Base-by-base conservation (phyloP, 2,329 filamentous ascomycete genomes). In the Sporothrix globosa region DNA sequence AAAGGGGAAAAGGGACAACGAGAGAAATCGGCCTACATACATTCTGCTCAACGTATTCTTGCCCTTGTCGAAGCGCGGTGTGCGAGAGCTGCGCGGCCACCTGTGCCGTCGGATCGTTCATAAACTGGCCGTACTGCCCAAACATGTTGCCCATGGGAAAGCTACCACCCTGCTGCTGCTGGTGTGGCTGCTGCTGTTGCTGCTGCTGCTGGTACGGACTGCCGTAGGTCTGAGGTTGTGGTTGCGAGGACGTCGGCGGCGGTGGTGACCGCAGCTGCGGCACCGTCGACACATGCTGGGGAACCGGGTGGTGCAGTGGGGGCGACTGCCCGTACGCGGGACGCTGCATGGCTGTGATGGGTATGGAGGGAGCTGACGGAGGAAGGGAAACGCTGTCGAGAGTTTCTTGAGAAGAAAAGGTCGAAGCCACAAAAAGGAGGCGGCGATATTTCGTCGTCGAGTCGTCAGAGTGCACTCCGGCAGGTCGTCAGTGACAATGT, bases 241-340 rank as follows among this genome's bases (percentile, higher is more conserved):
- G 89, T 74, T 89, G 90, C 71, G 86, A 86, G 50, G 89, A 87
- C 67, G 86, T 86, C 50, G 92, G 94, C 73, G 93, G 92, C 71
- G 92, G 95, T 72, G 96, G 96, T 71, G 96, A 98, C 81, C 96
- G 90, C 80, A 99, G 89, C 83, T 98, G 96, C 58, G 96, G 96
- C 66, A 99, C 96, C 71, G 94, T 97, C 78, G 96, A 98, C 77
- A 98, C 95, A 85, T 99, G 96, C 82, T 99, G 96, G 73, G 96
- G 96, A 71, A 98, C 93, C 71, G 96, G 96, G 80, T 98, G 96
- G 82, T 98, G 96, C 76, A 98, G 89, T 75, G 95, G 94, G 79
- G 94, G 95, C 41, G 93, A 97, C 78, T 94, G 92, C 80, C 89
- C 88, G 83, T 96, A 97, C 69, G 88, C 85, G 79, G 90, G 86